Conservation (phyloP, 345 rosid species). For the Schrenkiella parvula region DNA sequence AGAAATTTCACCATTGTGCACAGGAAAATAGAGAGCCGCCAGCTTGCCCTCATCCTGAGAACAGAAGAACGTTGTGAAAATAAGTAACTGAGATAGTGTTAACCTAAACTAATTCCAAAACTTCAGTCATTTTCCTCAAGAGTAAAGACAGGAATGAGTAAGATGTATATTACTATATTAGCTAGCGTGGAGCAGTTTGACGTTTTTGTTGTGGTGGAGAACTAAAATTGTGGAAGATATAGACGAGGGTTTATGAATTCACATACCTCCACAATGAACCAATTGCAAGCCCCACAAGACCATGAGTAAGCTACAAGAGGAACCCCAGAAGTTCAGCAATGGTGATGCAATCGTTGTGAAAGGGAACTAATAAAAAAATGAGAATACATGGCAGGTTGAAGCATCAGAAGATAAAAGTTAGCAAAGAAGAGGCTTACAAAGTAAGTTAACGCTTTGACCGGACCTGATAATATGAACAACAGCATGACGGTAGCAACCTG, state of each 20-base stretch:
- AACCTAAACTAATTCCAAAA: background rate
- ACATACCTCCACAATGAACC: constrained; percentile 88
- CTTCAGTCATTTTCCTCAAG: constrained; percentile 6
- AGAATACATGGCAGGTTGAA: background rate
- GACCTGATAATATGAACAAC: constrained; percentile 85
- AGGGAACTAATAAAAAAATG: background rate
- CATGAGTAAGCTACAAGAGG: constrained; percentile 70
- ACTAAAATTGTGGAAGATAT: background rate
- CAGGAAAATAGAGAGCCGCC: constrained; percentile 72
- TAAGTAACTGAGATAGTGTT: background rate
- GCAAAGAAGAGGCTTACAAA: constrained; percentile 52
- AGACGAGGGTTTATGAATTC: background rate
- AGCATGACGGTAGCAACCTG: constrained; percentile 91
- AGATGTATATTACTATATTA: background rate
- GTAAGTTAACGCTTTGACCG: constrained; percentile 77
- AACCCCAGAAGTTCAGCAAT: background rate
- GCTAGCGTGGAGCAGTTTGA: background rate
- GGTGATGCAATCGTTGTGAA: background rate
- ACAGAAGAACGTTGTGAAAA: background rate
- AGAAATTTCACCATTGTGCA: constrained; percentile 68
- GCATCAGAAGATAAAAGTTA: background rate
- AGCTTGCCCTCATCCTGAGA: constrained; percentile 61
- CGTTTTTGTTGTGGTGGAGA: background rate
- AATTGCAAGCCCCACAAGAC: constrained; percentile 74
- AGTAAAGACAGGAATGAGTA: background rate